Base-by-base conservation (phyloP, 495 filamentous ascomycete genomes). In the Umbilicaria muhlenbergii region DNA sequence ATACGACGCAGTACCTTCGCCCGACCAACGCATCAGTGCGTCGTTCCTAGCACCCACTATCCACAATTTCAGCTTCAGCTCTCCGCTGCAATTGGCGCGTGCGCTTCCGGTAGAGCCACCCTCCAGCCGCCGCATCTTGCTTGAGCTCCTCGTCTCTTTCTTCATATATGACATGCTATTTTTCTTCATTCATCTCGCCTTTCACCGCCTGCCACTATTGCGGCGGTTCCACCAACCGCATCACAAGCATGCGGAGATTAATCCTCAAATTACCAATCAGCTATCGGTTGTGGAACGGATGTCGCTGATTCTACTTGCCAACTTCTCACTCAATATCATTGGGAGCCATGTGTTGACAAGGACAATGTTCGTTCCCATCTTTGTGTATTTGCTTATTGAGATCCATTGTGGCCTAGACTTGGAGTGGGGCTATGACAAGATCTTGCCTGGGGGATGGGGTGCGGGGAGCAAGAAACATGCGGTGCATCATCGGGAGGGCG, bases 191-290 rank as follows among this genome's bases (percentile, higher is more conserved):
- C 59, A 62, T 41, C 47, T 62, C 4, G 42, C 51, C n/a, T 34
- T 62, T 2, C 59, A 62, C 49, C 42, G 31, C 14, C 12, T 58
- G 5, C 54, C 56, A 5, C 2, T 41, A 1, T 45, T 62, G 19
- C 32, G 37, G 12, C 37, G 14, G 15, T 42, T 52, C 18, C 59
- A 62, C 44, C 17, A 5, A 0, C 37, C 47, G n/a, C 59, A 62
- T 38, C 59, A 62, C 41, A 45, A 41, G 3, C 52, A 61, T 38
- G 42, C 39, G 11, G 50, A 61, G 24, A 58, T 61, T 13, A 32
- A 60, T 38, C 58, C 58, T 5, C 58, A 61, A 24, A 51, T 61
- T 31, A 61, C 58, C 13, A 60, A 61, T 39, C 58, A 57, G 36
- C 47, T 61, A 2, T 42, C 43, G 32, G 38, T 58, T 1, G 36